Evolutionary conservation across 2,329 filamentous ascomycete genomes (phyloP), one percentile per base, ranked within the genome.

Genomic region (Fonsecaea pedrosoi): DNA sequence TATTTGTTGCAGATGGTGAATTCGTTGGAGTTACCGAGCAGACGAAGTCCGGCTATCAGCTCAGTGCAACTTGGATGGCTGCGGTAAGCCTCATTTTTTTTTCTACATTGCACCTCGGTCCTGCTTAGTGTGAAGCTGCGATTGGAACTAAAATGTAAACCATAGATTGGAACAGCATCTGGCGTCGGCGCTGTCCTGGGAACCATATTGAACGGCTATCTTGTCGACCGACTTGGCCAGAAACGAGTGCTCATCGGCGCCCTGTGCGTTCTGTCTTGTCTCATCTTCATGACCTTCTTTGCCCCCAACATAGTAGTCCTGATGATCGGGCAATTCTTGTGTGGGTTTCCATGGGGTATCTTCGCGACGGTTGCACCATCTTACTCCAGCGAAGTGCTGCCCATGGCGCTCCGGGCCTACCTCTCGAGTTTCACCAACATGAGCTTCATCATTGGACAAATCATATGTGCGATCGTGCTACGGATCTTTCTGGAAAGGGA

Each of bases 381-480:
- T 9, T 71, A 69, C 55, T 62, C 68, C 4, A 60, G 56, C 21
- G 70, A 71, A 54, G 45, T 66, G n/a, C 40, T 70, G 6, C 70
- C 70, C 12, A 48, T 70, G 54, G 63, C 53, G 5, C 60, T 71
- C 8, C 63, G 70, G 3, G 56, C 64, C 2, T 69, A 67, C 53
- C 53, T 67, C 12, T 67, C 64, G 13, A 56, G 60, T 12, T 69
- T 54, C 37, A 53, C 54, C 7, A 66, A 68, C 8, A 63, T 68
- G 62, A 61, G 65, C 45, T 70, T 65, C 37, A 67, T 63, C 45
- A 71, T 75, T 2, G 67, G 64, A 35, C 75, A 76, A 40, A 68
- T 79, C 12, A 73, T 78, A 35, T 75, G 74, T 1, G 74, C 74
- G 0, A 75, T 75, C 5, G 73, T 77, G 35, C 65, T 76, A 18